Base-by-base conservation (phyloP, 208 protist species). In the Leishmania guyanensis region DNA sequence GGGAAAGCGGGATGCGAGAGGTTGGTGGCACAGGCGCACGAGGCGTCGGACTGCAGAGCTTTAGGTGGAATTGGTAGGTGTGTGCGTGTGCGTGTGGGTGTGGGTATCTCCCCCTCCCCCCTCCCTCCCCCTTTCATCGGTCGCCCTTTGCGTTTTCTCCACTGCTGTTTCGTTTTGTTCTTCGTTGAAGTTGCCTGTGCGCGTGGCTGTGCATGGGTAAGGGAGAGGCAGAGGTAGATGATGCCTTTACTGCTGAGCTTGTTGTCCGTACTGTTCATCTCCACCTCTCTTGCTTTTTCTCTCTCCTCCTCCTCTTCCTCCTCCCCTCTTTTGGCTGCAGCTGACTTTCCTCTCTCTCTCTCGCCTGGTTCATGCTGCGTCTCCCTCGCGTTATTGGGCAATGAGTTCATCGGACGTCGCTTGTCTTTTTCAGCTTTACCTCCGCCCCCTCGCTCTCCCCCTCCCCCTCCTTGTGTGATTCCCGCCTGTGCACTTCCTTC, bases 251-350 rank as follows among this genome's bases (percentile, higher is more conserved):
- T 9, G 58, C 16, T 22, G 26, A 29, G 58, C 58, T 29, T 22
- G 58, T 16, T 17, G 58, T 33, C 58, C 2, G 58, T 64, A n/a
- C 29, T 58, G 22, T 58, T 26, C 54, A 58, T 58, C 54, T 26
- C 54, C 22, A 14, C 58, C 58, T 64, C 26, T 64, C 58, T 29
- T 33, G 58, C 58, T 33, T 29, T 58, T 17, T 78, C 10, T 50
- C 69, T 20, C 5, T 69, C 68, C 62, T 60, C 39, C 33, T 60
- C 46, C 54, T 50, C 6, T 39, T 46, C 54, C 53, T 22, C 53
- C 5, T 56, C 64, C 48, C 46, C 79, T 39, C 56, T 74, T 74
- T 56, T 75, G 74, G 78, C 46, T 70, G 22, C 62, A 36, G 39
- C 39, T 43, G 39, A 43, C 39, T 43, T 43, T 43, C 39, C 39